phyloP scores from a whole-genome alignment of 2,329 filamentous ascomycete genomes.

The Dryadomyces sulphureus region DNA sequence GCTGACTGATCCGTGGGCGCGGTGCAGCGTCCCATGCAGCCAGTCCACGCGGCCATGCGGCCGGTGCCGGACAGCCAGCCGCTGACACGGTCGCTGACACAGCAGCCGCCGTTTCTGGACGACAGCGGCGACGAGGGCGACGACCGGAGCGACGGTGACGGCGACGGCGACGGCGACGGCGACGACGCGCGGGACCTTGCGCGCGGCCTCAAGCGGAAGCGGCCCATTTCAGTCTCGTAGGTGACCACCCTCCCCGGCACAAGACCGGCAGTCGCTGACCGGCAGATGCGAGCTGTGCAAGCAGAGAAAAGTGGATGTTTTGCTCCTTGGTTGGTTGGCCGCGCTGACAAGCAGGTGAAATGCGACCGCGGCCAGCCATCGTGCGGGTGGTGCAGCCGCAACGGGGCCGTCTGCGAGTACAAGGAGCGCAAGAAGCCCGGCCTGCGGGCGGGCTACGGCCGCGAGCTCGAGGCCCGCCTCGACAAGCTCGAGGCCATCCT shows the following conservation, averaged over 20 bases:
- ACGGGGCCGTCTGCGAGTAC: constrained; percentile 49
- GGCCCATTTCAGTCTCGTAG: constrained; percentile 46
- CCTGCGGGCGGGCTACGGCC: constrained; percentile 51
- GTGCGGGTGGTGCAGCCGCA: constrained; percentile 53
- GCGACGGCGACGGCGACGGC: constrained; percentile 26
- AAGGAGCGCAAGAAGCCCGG: constrained; percentile 56
- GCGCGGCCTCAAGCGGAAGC: constrained; percentile 34
- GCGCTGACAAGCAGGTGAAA: constrained; percentile 38
- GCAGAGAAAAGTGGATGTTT: constrained; percentile 51
- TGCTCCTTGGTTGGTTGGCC: neutral
- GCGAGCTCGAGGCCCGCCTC: constrained; percentile 57
- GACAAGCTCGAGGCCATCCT: constrained; percentile 55
- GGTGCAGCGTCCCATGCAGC: too few relatives aligned
- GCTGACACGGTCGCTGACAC: constrained; percentile 1
- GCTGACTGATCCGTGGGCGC: too few relatives aligned
- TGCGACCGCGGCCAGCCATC: constrained; percentile 63
- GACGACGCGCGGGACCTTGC: constrained; percentile 21
- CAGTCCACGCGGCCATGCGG: too few relatives aligned
- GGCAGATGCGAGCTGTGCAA: constrained; percentile 62
- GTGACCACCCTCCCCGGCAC: constrained; percentile 15
- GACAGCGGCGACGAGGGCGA: constrained; percentile 25
- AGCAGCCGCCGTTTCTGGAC: constrained; percentile 8
- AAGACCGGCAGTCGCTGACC: too few relatives aligned
- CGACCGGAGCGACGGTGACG: constrained; percentile 5
- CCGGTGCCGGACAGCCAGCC: too few relatives aligned